Evolutionary conservation across 2,329 filamentous ascomycete genomes (phyloP).

Genomic region (Byssothecium circinans): DNA sequence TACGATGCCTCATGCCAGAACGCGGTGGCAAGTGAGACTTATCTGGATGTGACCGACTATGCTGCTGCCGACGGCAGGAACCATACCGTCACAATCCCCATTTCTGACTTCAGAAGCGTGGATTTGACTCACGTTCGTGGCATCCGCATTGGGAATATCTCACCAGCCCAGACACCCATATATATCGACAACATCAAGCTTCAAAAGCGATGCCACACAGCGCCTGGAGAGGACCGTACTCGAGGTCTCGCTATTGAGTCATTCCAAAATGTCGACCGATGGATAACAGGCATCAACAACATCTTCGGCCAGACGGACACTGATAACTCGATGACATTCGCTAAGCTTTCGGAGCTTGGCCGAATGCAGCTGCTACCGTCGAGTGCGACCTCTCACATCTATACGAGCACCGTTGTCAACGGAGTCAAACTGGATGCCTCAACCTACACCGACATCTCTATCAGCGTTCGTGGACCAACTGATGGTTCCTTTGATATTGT

Average conservation of each 20-base stretch:
- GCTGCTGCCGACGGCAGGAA: conserved; percentile 8
- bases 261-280: conserved; percentile 9
- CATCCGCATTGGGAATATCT: conserved; percentile 8
- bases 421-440: conserved; percentile 4
- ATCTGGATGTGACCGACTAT: conserved; percentile 5
- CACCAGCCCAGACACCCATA: conserved; percentile 3
- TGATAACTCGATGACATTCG: conserved; percentile 8
- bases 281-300: conserved; percentile 10
- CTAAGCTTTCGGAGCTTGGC: conserved; percentile 7
- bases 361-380: conserved; percentile 7
- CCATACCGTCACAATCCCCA: conserved; percentile 6
- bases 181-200: conserved; percentile 11
- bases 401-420: conserved; percentile 2
- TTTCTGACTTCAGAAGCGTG: conserved; percentile 5
- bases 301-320: conserved; percentile 6
- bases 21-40: conserved; percentile 1
- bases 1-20: conserved; percentile 3
- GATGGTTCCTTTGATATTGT: conserved; percentile 7
- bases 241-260: conserved; percentile 7
- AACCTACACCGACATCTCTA: conserved; percentile 2
- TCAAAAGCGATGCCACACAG: conserved; percentile 8
- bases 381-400: conserved; percentile 3
- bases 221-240: conserved; percentile 3
- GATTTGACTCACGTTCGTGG: conserved; percentile 3
- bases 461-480: conserved; percentile 4